Conservation (phyloP, 768 basidiomycete species). For the Lactifluus volemus region DNA sequence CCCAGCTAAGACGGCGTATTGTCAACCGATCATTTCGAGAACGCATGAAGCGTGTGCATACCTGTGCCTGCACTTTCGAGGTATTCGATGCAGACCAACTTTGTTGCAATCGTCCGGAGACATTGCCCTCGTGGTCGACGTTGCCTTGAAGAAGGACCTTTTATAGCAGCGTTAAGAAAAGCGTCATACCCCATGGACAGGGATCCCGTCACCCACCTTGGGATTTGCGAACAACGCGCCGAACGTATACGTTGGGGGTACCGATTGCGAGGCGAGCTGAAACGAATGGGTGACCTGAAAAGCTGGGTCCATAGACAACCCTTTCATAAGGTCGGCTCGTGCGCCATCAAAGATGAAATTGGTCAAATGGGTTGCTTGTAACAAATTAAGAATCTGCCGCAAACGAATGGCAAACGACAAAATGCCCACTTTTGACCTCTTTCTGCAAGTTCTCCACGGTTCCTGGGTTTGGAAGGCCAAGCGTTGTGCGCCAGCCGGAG, state of each 20-base stretch:
- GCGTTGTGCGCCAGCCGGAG: constrained; percentile 69
- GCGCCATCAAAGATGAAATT: constrained; percentile 98
- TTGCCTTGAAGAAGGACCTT: constrained; percentile 90
- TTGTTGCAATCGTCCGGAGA: constrained; percentile 83
- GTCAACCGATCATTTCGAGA: not conserved
- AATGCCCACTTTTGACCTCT: constrained; percentile 75
- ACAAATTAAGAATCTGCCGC: not conserved
- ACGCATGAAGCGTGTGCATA: constrained; percentile 29
- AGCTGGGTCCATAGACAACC: constrained; percentile 83
- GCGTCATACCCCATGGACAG: not conserved
- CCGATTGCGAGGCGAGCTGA: constrained; percentile 77
- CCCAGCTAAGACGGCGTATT: constrained; percentile 49
- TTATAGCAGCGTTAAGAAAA: not conserved
- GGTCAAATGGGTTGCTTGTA: constrained; percentile 75
- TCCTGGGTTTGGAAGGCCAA: constrained; percentile 87
- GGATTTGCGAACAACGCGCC: constrained; percentile 86
- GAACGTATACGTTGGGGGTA: constrained; percentile 87
- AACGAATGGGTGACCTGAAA: constrained; percentile 99
- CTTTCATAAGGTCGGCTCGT: constrained; percentile 91
- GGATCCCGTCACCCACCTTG: constrained; percentile 40
- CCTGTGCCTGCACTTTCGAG: constrained; percentile 85
- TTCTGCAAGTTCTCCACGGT: constrained; percentile 87
- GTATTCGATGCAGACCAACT: constrained; percentile 73
- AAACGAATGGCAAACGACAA: constrained; percentile 1
- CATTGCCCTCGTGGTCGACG: constrained; percentile 87